These are phyloP conservation scores for Thraustotheca clavata DNA, from an alignment of 352 stramenopile species.

Conservation along the genomic window DNA sequence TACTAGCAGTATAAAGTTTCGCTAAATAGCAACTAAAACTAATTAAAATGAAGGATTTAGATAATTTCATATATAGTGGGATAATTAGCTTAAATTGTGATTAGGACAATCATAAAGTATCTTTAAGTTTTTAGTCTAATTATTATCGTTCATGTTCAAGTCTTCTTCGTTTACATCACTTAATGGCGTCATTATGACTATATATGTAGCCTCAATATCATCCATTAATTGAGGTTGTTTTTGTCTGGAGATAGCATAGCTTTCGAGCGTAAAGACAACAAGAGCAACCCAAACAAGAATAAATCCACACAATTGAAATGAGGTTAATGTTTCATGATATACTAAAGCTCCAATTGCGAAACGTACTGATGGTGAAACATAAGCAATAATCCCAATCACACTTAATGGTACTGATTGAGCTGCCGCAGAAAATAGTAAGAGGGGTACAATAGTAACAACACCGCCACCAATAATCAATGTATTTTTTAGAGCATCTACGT, in stretches of 20 bases:
- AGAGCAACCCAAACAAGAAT: constrained; percentile 8
- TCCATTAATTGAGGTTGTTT: too few relatives aligned
- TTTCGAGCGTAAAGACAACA: constrained; percentile 1
- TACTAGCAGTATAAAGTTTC: too few relatives aligned
- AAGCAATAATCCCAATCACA: constrained; percentile 2
- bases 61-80: too few relatives aligned
- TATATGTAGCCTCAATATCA: too few relatives aligned
- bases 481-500: not conserved
- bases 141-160: too few relatives aligned
- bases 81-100: too few relatives aligned
- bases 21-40: too few relatives aligned
- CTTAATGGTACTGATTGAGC: constrained; percentile 3
- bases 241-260: not conserved
- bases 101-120: too few relatives aligned
- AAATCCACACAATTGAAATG: not conserved
- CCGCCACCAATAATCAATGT: not conserved
- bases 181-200: too few relatives aligned
- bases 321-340: constrained; percentile 6
- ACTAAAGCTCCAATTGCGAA: not conserved
- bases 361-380: not conserved
- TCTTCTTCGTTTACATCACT: too few relatives aligned
- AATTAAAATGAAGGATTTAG: too few relatives aligned
- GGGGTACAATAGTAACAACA: not conserved
- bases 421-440: not conserved
- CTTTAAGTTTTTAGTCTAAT: too few relatives aligned